phyloP scores from a whole-genome alignment of 2,329 filamentous ascomycete species.

The Alternaria infectoria region DNA sequence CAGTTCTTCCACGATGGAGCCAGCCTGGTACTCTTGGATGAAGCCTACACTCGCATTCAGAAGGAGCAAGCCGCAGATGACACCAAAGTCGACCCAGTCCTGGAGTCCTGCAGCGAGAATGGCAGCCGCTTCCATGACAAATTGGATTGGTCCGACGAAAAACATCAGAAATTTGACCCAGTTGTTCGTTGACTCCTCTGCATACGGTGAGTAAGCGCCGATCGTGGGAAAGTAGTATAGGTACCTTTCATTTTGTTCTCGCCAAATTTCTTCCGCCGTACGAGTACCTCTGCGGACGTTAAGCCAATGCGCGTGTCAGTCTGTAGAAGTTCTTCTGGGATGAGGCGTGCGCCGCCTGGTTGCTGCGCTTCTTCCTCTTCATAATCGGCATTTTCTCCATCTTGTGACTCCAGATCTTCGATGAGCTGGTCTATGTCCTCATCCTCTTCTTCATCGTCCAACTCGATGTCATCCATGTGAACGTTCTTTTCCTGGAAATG shows the following conservation, averaged over 20 bases:
- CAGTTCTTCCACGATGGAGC: slow-evolving; percentile 86
- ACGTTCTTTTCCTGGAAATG: slow-evolving; percentile 10
- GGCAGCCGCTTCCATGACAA: slow-evolving; percentile 88
- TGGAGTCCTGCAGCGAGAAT: slow-evolving; percentile 81
- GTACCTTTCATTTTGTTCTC: slow-evolving; percentile 80
- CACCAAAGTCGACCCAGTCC: slow-evolving; percentile 93
- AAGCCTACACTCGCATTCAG: slow-evolving; percentile 89
- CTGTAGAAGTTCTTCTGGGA: slow-evolving; percentile 77
- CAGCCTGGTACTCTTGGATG: slow-evolving; percentile 87
- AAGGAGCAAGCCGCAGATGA: slow-evolving; percentile 81
- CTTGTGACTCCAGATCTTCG: slow-evolving; percentile 82
- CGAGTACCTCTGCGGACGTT: slow-evolving; percentile 70
- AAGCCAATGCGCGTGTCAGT: slow-evolving; percentile 78
- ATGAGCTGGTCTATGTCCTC: slow-evolving; percentile 88
- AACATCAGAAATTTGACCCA: slow-evolving; percentile 81
- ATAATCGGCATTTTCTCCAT: slow-evolving; percentile 71
- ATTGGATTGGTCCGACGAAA: slow-evolving; percentile 89
- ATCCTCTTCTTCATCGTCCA: slow-evolving; percentile 75
- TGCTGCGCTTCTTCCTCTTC: slow-evolving; percentile 65
- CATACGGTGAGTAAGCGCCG: slow-evolving; percentile 14
- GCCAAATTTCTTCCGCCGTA: slow-evolving; percentile 74
- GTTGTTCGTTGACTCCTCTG: slow-evolving; percentile 83
- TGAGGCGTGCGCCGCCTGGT: slow-evolving; percentile 62
- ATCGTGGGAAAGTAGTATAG: not conserved
- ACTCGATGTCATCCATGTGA: slow-evolving; percentile 31